Percentiles rank a stretch among this genome's conserved stretches.
phyloP scores from a whole-genome alignment of 345 rosid genomes.

The Ricinus communis region DNA sequence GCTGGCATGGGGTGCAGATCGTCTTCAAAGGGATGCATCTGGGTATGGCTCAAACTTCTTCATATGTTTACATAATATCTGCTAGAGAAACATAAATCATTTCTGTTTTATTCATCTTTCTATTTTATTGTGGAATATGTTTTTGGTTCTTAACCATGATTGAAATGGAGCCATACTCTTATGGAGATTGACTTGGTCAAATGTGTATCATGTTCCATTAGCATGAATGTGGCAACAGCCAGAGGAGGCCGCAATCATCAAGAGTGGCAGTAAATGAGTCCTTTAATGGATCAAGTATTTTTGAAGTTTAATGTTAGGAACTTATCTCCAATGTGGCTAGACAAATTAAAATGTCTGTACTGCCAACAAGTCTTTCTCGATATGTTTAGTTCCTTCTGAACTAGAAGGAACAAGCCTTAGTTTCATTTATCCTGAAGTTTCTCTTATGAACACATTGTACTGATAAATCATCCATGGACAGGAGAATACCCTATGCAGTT shows the following conservation, averaged over 20 bases:
- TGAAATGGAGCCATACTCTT: not conserved
- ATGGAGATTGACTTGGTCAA: too few species aligned
- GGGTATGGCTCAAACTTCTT: conserved; percentile 49
- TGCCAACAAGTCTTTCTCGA: too few species aligned
- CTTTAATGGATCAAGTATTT: too few species aligned
- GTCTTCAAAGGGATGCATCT: conserved; percentile 85
- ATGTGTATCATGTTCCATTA: not conserved
- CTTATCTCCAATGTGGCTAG: too few species aligned
- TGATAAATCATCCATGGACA: conserved; percentile 27
- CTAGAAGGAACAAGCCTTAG: not conserved
- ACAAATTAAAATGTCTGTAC: too few species aligned
- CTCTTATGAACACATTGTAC: not conserved
- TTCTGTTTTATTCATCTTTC: not conserved
- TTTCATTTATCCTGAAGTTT: not conserved
- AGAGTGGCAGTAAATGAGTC: too few species aligned
- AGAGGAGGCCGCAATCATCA: not conserved
- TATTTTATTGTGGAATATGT: not conserved
- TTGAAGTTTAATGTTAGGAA: too few species aligned
- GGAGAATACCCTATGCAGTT: conserved; percentile 86
- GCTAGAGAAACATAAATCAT: not conserved
- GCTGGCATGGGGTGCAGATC: conserved; percentile 99
- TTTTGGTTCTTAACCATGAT: not conserved
- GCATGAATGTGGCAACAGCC: not conserved
- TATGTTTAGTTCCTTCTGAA: too few species aligned
- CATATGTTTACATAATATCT: not conserved